Evolutionary conservation across 371 early-diverging fungal genomes (phyloP), one percentile per base, ranked within the genome.

Genomic region (Mortierella sp.): DNA sequence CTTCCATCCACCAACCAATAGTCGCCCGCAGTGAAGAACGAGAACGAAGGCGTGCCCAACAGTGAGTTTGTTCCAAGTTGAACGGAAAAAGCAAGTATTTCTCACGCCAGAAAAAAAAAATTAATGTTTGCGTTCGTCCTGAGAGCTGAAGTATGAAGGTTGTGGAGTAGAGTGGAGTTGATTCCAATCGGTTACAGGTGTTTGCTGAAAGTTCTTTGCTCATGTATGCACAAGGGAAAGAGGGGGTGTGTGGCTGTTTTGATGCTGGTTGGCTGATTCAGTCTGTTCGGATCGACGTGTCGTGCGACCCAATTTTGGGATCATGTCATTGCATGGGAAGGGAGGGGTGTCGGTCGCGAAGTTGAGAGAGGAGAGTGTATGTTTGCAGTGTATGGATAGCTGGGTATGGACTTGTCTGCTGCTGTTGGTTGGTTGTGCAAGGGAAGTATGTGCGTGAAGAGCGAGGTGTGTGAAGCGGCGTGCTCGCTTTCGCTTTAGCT

Each of bases 221-320:
- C 43, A 67, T 61, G 61, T 61, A 37, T 67, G 21, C 67, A 37
- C 21, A 67, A 10, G 11, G 24, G 40, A 40, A 21, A 21, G 24
- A 24, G 21, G n/a, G 54, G n/a, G 54, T 21, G 24, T 54, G 54
- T 54, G 54, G 54, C 54, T 21, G 21, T n/a, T 21, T 54, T 19
- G 54, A n/a, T n/a, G 54, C 4, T 54, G 54, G 21, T 54, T 21
- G 54, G 67, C 43, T 37, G 67, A 40, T 67, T 34, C 21, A 16
- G 40, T 37, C 37, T 67, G 24, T 67, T 67, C 67, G 40, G 67
- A 67, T 67, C 24, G 43, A 67, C 40, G n/a, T n/a, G n/a, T 67
- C 40, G 37, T 67, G 34, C 61, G 61, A 61, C 19, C 5, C 61
- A 61, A 16, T 21, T 67, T 40, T 67, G 61, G 34, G 61, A 61